Conservation (phyloP, 371 early-diverging fungal genomes). For the Smittium culicis region DNA sequence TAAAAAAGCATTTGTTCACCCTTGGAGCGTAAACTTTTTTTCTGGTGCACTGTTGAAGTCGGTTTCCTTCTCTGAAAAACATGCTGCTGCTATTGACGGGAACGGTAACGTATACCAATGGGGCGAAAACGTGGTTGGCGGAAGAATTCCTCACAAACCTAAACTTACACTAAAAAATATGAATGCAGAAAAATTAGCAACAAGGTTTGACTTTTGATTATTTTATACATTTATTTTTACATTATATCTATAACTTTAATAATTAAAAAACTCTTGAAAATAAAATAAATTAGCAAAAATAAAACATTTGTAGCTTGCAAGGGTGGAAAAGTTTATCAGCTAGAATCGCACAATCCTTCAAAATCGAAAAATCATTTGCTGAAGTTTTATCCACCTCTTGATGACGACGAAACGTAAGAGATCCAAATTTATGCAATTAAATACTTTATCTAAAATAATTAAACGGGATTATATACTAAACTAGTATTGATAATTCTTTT, state of each 20-base stretch:
- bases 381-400: not conserved
- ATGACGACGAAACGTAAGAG: not conserved
- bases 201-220: constrained; percentile 10
- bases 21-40: constrained; percentile 8
- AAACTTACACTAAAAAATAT: constrained; percentile 15
- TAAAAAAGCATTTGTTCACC: not conserved
- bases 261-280: constrained; percentile 9
- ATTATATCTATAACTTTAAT: no score
- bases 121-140: constrained; percentile 24
- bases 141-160: constrained; percentile 16
- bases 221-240: not conserved
- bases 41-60: constrained; percentile 21
- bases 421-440: no score
- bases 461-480: no score
- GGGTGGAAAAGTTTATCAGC: not conserved
- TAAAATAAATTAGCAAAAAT: not conserved
- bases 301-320: not conserved
- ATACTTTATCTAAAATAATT: no score
- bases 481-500: no score
- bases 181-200: constrained; percentile 14
- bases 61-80: constrained; percentile 21
- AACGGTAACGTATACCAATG: constrained; percentile 26
- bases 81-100: constrained; percentile 24
- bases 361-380: not conserved
- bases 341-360: not conserved